These are phyloP conservation scores for Sphagnum fallax DNA, from an alignment of 228 moss, liverwort and hornwort species.

Conservation along the genomic window DNA sequence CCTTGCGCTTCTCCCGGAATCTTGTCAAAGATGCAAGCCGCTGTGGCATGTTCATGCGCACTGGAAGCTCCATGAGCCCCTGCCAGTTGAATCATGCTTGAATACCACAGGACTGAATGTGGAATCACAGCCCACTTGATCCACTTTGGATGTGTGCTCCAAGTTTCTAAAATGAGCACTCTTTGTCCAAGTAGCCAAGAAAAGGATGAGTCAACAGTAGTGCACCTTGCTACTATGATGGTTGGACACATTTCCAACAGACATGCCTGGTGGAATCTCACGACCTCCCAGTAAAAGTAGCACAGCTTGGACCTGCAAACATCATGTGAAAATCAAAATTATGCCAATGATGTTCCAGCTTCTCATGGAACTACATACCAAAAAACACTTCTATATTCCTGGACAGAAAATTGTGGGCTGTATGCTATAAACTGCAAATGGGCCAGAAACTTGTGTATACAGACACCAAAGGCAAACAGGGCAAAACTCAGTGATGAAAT, in stretches of 20 bases:
- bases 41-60: slow-evolving; percentile 98
- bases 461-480: too few species aligned
- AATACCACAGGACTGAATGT: neutral
- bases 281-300: slow-evolving; percentile 92
- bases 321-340: neutral
- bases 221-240: slow-evolving; percentile 83
- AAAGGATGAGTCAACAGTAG: neutral
- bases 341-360: too few species aligned
- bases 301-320: slow-evolving; percentile 85
- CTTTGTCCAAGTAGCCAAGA: neutral
- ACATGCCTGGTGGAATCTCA: slow-evolving; percentile 98
- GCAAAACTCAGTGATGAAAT: neutral
- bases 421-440: too few species aligned
- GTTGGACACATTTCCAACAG: slow-evolving; percentile 67
- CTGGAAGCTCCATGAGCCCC: slow-evolving; percentile 88
- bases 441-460: too few species aligned
- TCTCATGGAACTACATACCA: too few species aligned
- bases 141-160: too few species aligned
- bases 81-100: slow-evolving; percentile 15
- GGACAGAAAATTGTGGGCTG: too few species aligned
- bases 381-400: too few species aligned
- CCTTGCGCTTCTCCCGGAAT: slow-evolving; percentile 96
- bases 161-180: too few species aligned
- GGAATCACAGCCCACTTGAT: too few species aligned
- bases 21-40: slow-evolving; percentile 91